These are phyloP conservation scores for Globisporangium radiosum DNA, from an alignment of 352 stramenopile species.

Conservation along the genomic window DNA sequence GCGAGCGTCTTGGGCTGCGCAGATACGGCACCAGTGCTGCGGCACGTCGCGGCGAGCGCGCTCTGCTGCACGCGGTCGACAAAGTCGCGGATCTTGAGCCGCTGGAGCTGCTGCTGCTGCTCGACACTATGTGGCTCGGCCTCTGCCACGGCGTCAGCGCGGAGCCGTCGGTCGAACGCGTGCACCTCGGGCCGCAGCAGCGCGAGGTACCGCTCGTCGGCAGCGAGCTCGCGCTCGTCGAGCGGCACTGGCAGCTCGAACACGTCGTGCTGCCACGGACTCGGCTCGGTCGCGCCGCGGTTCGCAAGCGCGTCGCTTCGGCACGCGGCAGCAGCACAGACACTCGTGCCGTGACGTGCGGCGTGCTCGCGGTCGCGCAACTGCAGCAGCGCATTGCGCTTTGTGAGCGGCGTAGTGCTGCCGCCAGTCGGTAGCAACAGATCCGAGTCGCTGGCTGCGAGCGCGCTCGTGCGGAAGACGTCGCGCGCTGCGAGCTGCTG, in stretches of 20 bases:
- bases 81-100: constrained; percentile 62
- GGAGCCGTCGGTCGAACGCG: constrained; percentile 45
- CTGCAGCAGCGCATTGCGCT: constrained; percentile 55
- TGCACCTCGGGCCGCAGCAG: constrained; percentile 58
- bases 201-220: constrained; percentile 47
- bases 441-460: constrained; percentile 10
- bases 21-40: neutral
- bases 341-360: constrained; percentile 38
- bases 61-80: constrained; percentile 40
- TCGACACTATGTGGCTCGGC: constrained; percentile 31
- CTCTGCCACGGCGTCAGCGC: constrained; percentile 34
- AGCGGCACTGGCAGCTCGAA: constrained; percentile 71
- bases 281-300: constrained; percentile 1
- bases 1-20: constrained; percentile 29
- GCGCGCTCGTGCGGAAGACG: constrained; percentile 34
- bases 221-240: constrained; percentile 46
- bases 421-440: neutral
- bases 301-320: constrained; percentile 8
- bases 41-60: constrained; percentile 13
- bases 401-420: constrained; percentile 28
- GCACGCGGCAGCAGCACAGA: constrained; percentile 19
- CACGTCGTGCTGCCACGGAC: constrained; percentile 17
- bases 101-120: constrained; percentile 31
- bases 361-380: constrained; percentile 46
- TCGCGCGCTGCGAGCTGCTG: constrained; percentile 21